These are phyloP conservation scores for Excoecaria agallocha DNA, from an alignment of 345 rosid species.

Conservation along the genomic window DNA sequence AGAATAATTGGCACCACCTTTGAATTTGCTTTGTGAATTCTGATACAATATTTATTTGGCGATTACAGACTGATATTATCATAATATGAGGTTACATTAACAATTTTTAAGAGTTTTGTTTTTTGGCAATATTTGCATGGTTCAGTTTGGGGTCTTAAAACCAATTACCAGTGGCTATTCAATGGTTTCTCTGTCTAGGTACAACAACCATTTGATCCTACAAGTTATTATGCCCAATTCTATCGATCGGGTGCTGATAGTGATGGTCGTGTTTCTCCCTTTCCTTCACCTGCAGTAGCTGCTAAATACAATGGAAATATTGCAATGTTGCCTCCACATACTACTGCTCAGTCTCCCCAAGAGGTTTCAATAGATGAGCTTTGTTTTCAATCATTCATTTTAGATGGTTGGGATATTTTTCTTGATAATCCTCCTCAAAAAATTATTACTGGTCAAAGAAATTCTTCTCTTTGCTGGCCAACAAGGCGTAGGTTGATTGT, in stretches of 20 bases:
- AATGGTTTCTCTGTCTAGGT: conserved; percentile 43
- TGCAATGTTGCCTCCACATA: conserved; percentile 63
- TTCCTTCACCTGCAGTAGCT: conserved; percentile 62
- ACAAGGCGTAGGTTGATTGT: not conserved
- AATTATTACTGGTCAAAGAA: not conserved
- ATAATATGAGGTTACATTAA: not conserved
- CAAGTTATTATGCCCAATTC: conserved; percentile 74
- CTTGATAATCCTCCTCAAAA: not conserved
- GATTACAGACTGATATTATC: conserved; percentile 1
- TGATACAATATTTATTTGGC: not conserved
- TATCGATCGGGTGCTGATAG: conserved; percentile 64
- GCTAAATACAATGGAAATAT: conserved; percentile 77
- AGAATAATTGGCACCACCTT: not conserved
- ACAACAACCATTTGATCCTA: conserved; percentile 77
- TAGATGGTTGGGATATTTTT: not conserved
- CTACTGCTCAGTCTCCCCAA: conserved; percentile 63
- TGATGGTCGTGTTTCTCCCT: conserved; percentile 84
- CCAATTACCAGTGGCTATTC: conserved; percentile 24
- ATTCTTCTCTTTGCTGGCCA: conserved; percentile 11
- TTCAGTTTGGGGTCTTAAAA: conserved; percentile 14
- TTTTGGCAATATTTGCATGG: not conserved
- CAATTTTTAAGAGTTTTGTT: not conserved
- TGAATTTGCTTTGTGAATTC: not conserved
- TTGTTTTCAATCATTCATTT: conserved; percentile 10
- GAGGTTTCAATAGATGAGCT: conserved; percentile 55